Base-by-base conservation (phyloP, 2,329 filamentous ascomycete species). In the Cladosporium sphaerospermum region DNA sequence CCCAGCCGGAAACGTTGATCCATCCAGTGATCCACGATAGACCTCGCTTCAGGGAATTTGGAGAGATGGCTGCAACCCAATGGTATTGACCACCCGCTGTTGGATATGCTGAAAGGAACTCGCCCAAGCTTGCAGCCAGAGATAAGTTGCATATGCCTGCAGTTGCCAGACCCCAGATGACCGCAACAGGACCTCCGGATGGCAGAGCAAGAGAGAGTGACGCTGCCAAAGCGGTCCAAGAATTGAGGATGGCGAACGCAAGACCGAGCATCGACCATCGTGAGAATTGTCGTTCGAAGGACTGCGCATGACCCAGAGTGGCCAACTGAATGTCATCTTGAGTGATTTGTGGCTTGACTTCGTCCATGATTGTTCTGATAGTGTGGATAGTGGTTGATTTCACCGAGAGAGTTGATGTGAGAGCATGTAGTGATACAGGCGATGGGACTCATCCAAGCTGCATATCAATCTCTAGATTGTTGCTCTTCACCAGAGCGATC, bases 1-100 rank as follows among this genome's bases (percentile, higher is more conserved):
- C 80, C 81, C 83, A 86, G 10, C 82, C 83, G 5, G 79, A 79
- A 19, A 82, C 78, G 59, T 81, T 83, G 63, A 82, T 85, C 83
- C 83, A 87, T 33, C 84, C 84, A 0, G 83, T 86, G 33, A 81
- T 78, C 71, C 82, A 87, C 44, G 81, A 83, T 10, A 85, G 75
- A 32, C 79, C 71, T 1, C 80, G 78, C 10, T 79, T 77, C 73
- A 75, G 82, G 44, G 68, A 68, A 52, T 75, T 73, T 72, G 80
- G 82, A 14, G 78, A 75, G 56, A 86, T 69, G 44, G 79, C 75
- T 49, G 83, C 82, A 6, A 82, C 83, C 84, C 83, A 87, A 63
- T 87, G 82, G 56, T 87, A 87, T 67, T 85, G 79, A 11, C 82
- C 81, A 45, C 59, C 59, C 16, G 70, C 69, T 8, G 73, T 81